Evolutionary conservation across 768 basidiomycete species (phyloP), one percentile per base, ranked within the genome.

Genomic region (Termitomyces sp.): DNA sequence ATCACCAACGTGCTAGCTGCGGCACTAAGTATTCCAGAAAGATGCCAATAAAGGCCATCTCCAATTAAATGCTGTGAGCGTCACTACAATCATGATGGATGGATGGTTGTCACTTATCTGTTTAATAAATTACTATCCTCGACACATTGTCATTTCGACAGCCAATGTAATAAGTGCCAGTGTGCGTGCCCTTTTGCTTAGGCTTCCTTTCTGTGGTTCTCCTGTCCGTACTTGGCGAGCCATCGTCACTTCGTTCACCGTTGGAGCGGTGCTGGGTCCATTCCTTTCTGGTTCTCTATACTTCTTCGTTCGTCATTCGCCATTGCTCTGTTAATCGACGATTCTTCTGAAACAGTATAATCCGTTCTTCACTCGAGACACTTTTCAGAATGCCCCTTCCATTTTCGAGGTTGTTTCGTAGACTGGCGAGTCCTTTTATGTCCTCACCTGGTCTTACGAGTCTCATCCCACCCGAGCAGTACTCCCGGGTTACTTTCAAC

Each of bases 401-500:
- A 31, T 45, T 20, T 45, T 46, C 18, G n/a, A 32, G 20, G 45
- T 3, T 35, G 45, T 31, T 57, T 10, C 36, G 10, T 35, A 53
- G 52, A 29, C 25, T 50, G 36, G 59, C 58, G 49, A 33, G 53
- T 18, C 39, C 39, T 25, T 27, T n/a, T n/a, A n/a, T n/a, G 20
- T 18, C 1, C 23, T 13, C 22, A 16, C 23, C 25, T 20, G 9
- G 25, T 27, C n/a, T 33, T 11, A 18, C 7, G 9, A 18, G 38
- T 32, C 22, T 10, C 12, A 22, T 42, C 1, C 36, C 10, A 16
- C 15, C 3, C 16, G 20, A 35, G 13, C 47, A 78, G 76, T 72
- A 73, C 53, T 56, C 69, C 25, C 70, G 70, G 15, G 72, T 77
- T 39, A 73, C 72, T 3, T 63, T 73, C 32, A 76, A 70, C 55